Base-by-base conservation (phyloP, 2,329 filamentous ascomycete genomes). In the Arthrobotrys musiformis region DNA sequence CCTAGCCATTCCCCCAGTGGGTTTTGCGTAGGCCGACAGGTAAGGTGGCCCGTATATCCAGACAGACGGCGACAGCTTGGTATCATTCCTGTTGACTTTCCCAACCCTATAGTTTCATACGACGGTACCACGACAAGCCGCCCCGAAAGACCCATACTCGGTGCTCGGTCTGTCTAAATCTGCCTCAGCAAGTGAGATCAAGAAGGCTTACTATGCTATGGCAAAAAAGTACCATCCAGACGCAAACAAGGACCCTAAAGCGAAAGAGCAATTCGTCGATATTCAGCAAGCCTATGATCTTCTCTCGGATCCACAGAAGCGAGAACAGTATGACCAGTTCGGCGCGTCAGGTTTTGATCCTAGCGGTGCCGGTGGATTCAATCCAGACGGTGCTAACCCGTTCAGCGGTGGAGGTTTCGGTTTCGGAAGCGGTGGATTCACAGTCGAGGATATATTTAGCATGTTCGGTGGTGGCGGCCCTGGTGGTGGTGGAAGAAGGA, bases 221-320 rank as follows among this genome's bases (percentile, higher is more conserved):
- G 95, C 95, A 19, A 99, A 99, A 85, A 99, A 98, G 82, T 99
- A 90, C 83, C 95, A 99, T 82, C 95, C 95, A 7, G 95, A 99
- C 83, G 98, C 95, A 37, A 99, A 98, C 87, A 98, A 98, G 84
- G 95, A 98, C 81, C 84, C 92, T 1, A 88, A 86, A n/a, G 94
- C 95, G 37, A 98, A 98, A 83, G 95, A 98, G 81, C 94, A 92
- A 81, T 99, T 99, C 82, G 89, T 91, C 79, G 94, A 97, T 81
- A 93, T 96, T 67, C 95, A 99, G 84, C 89, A 92, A 33, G 93
- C 95, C 24, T 99, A 99, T 84, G 95, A 99, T 84, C 87, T 97
- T 46, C 87, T 99, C 6, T 96, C 93, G 54, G 95, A 99, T 82
- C 88, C 94, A 2, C 91, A 97, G 84, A 99, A 98, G 88, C 92